Evolutionary conservation across 257 asterid genomes (phyloP).

Genomic region (Solanum chmielewskii): DNA sequence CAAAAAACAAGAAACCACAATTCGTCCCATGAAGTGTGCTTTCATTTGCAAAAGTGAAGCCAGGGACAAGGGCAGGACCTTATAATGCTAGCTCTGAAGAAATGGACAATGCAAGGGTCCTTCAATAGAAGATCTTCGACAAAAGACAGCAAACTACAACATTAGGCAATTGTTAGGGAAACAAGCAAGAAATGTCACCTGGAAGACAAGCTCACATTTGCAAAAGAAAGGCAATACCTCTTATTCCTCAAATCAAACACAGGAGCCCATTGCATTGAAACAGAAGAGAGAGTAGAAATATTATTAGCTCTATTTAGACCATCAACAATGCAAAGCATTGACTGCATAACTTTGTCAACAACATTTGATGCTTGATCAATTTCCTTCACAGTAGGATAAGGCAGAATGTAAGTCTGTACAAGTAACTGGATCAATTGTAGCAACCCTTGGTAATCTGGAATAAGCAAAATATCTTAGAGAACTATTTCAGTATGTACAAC

Average conservation of each 20-base stretch:
- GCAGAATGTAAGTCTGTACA: constrained; percentile 37
- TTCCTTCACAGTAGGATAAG: constrained; percentile 15
- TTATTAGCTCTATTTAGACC: constrained; percentile 39
- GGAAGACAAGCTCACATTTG: not conserved
- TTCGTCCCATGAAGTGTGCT: not conserved
- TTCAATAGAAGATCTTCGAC: constrained; percentile 47
- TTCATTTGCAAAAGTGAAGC: not conserved
- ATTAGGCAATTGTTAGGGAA: constrained; percentile 2
- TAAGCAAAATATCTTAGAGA: not conserved
- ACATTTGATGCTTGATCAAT: constrained; percentile 28
- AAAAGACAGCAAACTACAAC: constrained; percentile 50
- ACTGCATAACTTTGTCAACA: constrained; percentile 42
- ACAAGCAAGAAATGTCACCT: not conserved
- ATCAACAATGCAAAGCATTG: constrained; percentile 55
- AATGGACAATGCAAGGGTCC: constrained; percentile 30
- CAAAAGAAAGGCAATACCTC: constrained; percentile 38
- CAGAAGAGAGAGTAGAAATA: constrained; percentile 19
- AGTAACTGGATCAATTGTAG: constrained; percentile 44
- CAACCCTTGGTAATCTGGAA: constrained; percentile 46
- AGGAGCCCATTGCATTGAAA: constrained; percentile 45
- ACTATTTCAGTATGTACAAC: constrained; percentile 2
- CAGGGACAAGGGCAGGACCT: constrained; percentile 29
- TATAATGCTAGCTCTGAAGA: constrained; percentile 43
- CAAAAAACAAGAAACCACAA: not conserved
- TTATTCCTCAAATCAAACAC: constrained; percentile 50